Evolutionary conservation across 2,329 filamentous ascomycete species (phyloP).

Genomic region (Penicillium sp.): DNA sequence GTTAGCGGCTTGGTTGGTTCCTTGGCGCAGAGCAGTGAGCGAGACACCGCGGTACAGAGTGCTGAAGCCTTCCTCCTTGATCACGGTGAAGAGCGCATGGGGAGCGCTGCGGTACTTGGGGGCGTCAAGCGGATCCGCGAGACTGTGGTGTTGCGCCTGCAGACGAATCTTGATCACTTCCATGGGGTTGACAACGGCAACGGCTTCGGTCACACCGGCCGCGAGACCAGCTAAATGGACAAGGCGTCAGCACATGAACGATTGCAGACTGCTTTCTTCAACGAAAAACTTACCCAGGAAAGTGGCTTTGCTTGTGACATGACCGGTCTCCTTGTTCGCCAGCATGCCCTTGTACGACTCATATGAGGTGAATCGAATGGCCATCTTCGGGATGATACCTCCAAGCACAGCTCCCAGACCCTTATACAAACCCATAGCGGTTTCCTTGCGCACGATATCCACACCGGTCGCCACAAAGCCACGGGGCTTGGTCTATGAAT

Average conservation of each 20-base stretch:
- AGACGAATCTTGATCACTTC: slow-evolving; percentile 98
- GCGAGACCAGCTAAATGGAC: slow-evolving; percentile 78
- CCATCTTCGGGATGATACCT: slow-evolving; percentile 98
- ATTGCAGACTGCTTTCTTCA: not conserved
- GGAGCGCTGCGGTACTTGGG: slow-evolving; percentile 97
- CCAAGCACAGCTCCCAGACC: slow-evolving; percentile 94
- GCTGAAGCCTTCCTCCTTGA: slow-evolving; percentile 82
- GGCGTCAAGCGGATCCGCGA: slow-evolving; percentile 92
- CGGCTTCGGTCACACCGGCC: slow-evolving; percentile 92
- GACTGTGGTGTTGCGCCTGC: slow-evolving; percentile 95
- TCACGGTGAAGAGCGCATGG: slow-evolving; percentile 73
- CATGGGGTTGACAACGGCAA: slow-evolving; percentile 95
- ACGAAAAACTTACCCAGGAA: slow-evolving; percentile 55
- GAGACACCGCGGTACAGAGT: slow-evolving; percentile 90
- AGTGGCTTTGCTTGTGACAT: slow-evolving; percentile 64
- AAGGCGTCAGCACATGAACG: not conserved
- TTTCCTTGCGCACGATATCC: slow-evolving; percentile 85
- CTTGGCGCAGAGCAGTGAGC: slow-evolving; percentile 87
- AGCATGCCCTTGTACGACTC: slow-evolving; percentile 87
- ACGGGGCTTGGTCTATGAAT: slow-evolving; percentile 60
- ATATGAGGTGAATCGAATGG: slow-evolving; percentile 96
- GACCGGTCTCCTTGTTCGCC: slow-evolving; percentile 60
- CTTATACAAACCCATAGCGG: slow-evolving; percentile 90
- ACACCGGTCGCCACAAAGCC: slow-evolving; percentile 81
- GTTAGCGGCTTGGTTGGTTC: slow-evolving; percentile 96